Base-by-base conservation (phyloP, 2,329 filamentous ascomycete genomes). In the Byssothecium circinans region DNA sequence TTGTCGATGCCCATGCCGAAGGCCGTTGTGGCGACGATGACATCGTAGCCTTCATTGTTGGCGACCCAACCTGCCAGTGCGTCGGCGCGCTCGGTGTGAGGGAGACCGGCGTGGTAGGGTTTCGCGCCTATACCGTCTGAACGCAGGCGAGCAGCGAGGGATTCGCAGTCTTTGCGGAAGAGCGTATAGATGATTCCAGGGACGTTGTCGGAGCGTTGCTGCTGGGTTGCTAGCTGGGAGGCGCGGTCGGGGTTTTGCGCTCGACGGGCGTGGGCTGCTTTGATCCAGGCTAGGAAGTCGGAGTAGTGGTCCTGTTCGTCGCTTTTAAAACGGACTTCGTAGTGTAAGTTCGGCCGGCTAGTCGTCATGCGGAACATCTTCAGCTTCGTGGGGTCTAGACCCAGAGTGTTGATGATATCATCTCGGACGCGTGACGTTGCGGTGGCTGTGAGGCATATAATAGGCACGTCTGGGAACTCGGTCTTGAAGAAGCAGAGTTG, bases 1-100 rank as follows among this genome's bases (percentile, higher is more conserved):
- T 96, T 96, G 71, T 97, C 91, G 55, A 97, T 96, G 20, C 92
- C 92, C 92, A 97, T 97, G 2, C 92, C 92, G 62, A 97, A 97
- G 0, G 92, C 92, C 1, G 90, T 97, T 0, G 92, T 97, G 1
- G 92, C 92, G 22, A 96, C 91, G 51, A 97, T 92, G 40, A 97
- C 84, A 67, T 94, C 91, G 72, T 94, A 96, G 1, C 87, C 87
- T 20, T 81, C 78, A 44, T 83, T 81, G 66, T 89, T 88, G 45
- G 80, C 78, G 37, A 91, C 84, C 88, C 88, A 92, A 15, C 81
- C 80, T 14, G 79, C 72, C 3, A 91, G 77, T 1, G 87, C 87
- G 49, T 87, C 82, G 56, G 88, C 85, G 62, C 90, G 91, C 47
- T 81, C 78, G 6, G 67, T 76, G 63, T 85, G 81, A 46, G 82